Evolutionary conservation across 805 yeast genomes (phyloP).

Genomic region (Yarrowia sp.): DNA sequence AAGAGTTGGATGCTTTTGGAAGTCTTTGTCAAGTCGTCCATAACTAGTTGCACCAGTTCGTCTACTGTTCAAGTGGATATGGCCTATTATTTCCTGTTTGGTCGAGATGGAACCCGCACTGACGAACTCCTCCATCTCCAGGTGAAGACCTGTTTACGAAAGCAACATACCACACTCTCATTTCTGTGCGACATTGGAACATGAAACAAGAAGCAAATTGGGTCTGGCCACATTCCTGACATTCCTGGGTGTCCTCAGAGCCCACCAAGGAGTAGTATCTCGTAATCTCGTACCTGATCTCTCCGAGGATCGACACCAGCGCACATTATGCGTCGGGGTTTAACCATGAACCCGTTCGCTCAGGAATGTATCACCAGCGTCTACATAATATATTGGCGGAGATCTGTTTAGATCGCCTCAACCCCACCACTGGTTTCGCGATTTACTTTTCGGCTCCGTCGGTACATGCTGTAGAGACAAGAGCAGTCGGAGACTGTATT

Average conservation of each 20-base stretch:
- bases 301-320: neutral
- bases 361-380: neutral
- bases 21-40: too few species aligned
- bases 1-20: too few species aligned
- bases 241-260: slow-evolving; percentile 9
- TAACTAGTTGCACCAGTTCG: too few species aligned
- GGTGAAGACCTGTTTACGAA: neutral
- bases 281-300: slow-evolving; percentile 3
- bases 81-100: too few species aligned
- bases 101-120: too few species aligned
- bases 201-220: neutral
- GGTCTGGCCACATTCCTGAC: neutral
- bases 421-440: neutral
- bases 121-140: too few species aligned
- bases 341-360: neutral
- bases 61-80: too few species aligned
- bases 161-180: neutral
- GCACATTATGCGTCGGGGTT: neutral
- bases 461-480: neutral
- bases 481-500: neutral
- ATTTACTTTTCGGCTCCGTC: slow-evolving; percentile 11
- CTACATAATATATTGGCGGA: neutral
- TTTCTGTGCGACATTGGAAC: neutral
- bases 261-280: slow-evolving; percentile 12
- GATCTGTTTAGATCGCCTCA: slow-evolving; percentile 19